A percentile compares a stretch with the other conserved stretches of the same genome.
Conservation (phyloP, 1,139 yeast genomes). For the Protomyces macrosporus region DNA sequence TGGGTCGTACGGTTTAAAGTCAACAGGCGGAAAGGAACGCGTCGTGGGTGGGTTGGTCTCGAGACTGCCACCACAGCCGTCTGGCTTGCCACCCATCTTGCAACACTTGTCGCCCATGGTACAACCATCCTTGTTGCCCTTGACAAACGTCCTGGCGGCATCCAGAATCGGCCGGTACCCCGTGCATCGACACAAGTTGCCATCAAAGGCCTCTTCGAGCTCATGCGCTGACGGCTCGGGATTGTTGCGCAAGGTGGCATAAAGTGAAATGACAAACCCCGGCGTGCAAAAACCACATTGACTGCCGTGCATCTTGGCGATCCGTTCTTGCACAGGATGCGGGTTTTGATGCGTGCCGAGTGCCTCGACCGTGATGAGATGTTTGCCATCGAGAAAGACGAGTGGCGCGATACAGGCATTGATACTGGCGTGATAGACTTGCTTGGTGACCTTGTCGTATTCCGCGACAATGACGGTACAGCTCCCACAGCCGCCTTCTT, state of each 20-base stretch:
- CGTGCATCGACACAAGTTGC: constrained; percentile 47
- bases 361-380: constrained; percentile 46
- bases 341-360: constrained; percentile 42
- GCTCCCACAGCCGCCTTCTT: constrained; percentile 50
- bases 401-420: constrained; percentile 47
- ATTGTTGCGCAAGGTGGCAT: constrained; percentile 42
- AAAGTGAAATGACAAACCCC: constrained; percentile 47
- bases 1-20: constrained; percentile 41
- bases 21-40: constrained; percentile 31
- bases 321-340: constrained; percentile 47
- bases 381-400: constrained; percentile 45
- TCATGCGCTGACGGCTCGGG: constrained; percentile 41
- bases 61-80: not conserved
- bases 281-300: constrained; percentile 51
- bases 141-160: constrained; percentile 43
- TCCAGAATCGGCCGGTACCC: constrained; percentile 48
- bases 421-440: constrained; percentile 41
- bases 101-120: constrained; percentile 27
- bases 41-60: constrained; percentile 11
- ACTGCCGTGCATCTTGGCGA: constrained; percentile 47
- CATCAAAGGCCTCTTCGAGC: constrained; percentile 45
- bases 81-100: constrained; percentile 2
- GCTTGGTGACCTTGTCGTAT: constrained; percentile 36
- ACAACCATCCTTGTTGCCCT: constrained; percentile 36
- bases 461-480: constrained; percentile 45